These are phyloP conservation scores for Metroxylon sagu DNA, from an alignment of 176 grass and related monocot genomes.

Conservation along the genomic window DNA sequence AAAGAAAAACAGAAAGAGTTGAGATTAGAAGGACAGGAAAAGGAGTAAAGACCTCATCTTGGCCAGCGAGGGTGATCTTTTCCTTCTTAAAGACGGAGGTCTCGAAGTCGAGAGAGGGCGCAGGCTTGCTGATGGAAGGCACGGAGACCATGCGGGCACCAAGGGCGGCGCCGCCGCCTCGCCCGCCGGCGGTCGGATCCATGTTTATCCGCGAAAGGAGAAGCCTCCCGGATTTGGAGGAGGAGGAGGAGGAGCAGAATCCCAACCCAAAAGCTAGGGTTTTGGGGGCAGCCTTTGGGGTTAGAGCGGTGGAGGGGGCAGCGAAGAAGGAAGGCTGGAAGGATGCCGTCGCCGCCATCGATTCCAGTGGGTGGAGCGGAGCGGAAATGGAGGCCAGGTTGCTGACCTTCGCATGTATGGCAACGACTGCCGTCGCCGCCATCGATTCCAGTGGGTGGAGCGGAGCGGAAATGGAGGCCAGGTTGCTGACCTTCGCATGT, in stretches of 20 bases:
- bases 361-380: not conserved
- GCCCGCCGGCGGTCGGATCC: not conserved
- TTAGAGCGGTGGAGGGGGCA: slow-evolving; percentile 39
- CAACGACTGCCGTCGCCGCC: slow-evolving; percentile 29
- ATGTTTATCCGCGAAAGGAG: slow-evolving; percentile 5
- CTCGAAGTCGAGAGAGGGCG: slow-evolving; percentile 62
- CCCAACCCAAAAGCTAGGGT: not conserved
- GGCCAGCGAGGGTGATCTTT: slow-evolving; percentile 86
- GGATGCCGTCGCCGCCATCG: slow-evolving; percentile 50
- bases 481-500: no score
- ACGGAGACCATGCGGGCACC: slow-evolving; percentile 36
- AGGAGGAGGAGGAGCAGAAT: slow-evolving; percentile 14
- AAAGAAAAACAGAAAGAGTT: not conserved
- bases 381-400: not conserved
- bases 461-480: not conserved
- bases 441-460: slow-evolving; percentile 13
- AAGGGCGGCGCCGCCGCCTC: slow-evolving; percentile 21
- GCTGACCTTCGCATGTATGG: no score
- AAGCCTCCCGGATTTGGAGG: slow-evolving; percentile 1
- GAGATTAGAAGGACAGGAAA: not conserved
- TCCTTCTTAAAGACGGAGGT: slow-evolving; percentile 79
- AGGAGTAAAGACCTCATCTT: slow-evolving; percentile 48
- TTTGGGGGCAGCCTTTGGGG: slow-evolving; percentile 18
- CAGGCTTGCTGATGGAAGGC: slow-evolving; percentile 28
- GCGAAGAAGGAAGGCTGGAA: slow-evolving; percentile 13